Evolutionary conservation across 805 yeast species (phyloP).

Genomic region (Candida nitratophila): DNA sequence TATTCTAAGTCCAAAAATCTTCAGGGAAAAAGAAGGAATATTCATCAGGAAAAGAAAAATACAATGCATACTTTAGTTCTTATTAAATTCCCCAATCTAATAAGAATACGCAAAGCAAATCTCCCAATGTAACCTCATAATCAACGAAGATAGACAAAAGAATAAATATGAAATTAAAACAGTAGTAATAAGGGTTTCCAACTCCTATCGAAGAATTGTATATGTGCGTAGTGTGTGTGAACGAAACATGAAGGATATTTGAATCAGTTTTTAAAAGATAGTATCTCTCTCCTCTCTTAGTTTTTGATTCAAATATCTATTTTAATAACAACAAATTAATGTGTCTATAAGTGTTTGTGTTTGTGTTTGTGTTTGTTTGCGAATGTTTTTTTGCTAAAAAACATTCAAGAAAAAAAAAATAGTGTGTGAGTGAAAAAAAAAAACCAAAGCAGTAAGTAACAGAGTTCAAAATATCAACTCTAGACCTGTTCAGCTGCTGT

Average conservation of each 20-base stretch:
- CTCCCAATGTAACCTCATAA: no score
- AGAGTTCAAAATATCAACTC: no score
- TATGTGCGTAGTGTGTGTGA: neutral
- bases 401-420: no score
- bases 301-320: neutral
- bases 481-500: no score
- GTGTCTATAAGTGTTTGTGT: neutral
- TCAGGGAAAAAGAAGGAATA: no score
- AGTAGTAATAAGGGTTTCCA: neutral
- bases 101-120: neutral
- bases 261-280: neutral
- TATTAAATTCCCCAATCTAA: neutral
- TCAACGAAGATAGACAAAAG: no score
- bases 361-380: neutral
- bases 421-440: no score
- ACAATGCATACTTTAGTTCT: neutral
- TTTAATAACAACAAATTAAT: neutral
- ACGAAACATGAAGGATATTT: neutral
- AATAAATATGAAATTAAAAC: no score
- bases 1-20: no score
- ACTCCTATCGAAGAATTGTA: neutral
- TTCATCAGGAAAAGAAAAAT: no score
- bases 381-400: no score
- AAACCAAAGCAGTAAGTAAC: no score
- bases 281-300: neutral